Evolutionary conservation across 345 rosid genomes (phyloP), one percentile per base, ranked within the genome.

Genomic region (Populus alba): DNA sequence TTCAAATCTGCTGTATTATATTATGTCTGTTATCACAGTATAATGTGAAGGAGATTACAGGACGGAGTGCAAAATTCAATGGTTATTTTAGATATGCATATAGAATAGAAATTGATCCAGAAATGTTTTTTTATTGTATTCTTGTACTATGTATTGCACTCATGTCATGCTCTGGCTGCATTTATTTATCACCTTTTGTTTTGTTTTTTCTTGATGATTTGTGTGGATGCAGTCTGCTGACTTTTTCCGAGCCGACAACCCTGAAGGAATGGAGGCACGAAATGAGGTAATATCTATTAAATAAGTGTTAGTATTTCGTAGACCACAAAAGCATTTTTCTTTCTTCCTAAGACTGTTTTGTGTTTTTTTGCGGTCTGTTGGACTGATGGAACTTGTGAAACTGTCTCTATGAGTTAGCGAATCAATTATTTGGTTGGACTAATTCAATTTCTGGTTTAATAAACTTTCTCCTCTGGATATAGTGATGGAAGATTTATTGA

Each of bases 201-300:
- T 77, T 16, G 49, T n/a, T 9, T 18, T 45, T 51, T 67, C 37
- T 76, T 71, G 66, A 66, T 55, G 51, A 68, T 25, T 39, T 84
- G 66, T 45, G 71, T 76, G 82, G 71, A 70, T 88, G 87, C 91
- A 97, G 99, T 57, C 86, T 82, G 99, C 99, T 86, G 99, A 97
- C 82, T 97, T 97, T 86, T 97, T 97, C 77, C 93, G 98, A 79
- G 94, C 85, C 75, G 99, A 97, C 86, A 97, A 97, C 84, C 92
- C 95, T 38, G 99, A 97, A 87, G 99, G 99, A 71, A 81, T 94
- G 82, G 99, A 94, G 83, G 99, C 99, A 73, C 93, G 99, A 16
- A 97, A 92, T 76, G 99, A 97, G 97, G 99, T 94, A 84, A 86
- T 78, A 23, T 83, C 72, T 20, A 6, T 43, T 51, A 68, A 78